Percentiles rank a stretch among this genome's conserved stretches.
phyloP scores from a whole-genome alignment of 1,139 yeast species.

The Sugiyamaella pinicola region DNA sequence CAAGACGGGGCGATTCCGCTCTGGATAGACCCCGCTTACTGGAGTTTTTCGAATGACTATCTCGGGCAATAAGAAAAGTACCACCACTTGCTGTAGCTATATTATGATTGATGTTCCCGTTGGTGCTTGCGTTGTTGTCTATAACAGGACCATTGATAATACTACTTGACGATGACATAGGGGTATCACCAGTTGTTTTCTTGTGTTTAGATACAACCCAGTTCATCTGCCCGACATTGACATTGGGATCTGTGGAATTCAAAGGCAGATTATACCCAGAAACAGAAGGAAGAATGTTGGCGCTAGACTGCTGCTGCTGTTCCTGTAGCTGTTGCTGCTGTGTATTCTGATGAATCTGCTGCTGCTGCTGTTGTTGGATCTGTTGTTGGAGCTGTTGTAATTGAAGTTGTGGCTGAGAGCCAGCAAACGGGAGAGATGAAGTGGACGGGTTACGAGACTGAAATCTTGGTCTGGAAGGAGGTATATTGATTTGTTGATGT shows the following conservation, averaged over 20 bases:
- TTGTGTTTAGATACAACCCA: constrained; percentile 14
- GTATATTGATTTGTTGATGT: constrained; percentile 23
- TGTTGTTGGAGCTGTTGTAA: constrained; percentile 26
- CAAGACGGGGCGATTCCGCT: constrained; percentile 11
- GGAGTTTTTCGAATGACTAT: constrained; percentile 1
- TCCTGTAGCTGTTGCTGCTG: constrained; percentile 13
- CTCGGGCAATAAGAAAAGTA: constrained; percentile 10
- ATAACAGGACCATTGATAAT: constrained; percentile 1
- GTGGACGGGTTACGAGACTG: constrained; percentile 35
- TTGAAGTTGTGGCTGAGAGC: constrained; percentile 17
- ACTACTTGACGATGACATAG: constrained; percentile 17
- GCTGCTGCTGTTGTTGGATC: constrained; percentile 23
- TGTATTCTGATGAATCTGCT: constrained; percentile 11
- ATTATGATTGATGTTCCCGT: background rate
- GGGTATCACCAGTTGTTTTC: constrained; percentile 14
- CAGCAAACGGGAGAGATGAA: constrained; percentile 29
- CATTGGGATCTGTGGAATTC: constrained; percentile 1
- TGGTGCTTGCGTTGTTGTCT: too few species aligned
- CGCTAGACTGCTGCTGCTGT: constrained; percentile 13
- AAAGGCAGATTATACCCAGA: background rate
- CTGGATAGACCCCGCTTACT: constrained; percentile 9
- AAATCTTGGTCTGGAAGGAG: constrained; percentile 31
- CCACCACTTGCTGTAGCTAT: background rate
- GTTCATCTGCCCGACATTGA: constrained; percentile 5
- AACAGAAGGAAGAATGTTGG: constrained; percentile 7